Percentiles rank a stretch among this genome's conserved stretches.
Evolutionary conservation across 2,329 filamentous ascomycete species (phyloP).

Genomic region (Fusarium torulosum): DNA sequence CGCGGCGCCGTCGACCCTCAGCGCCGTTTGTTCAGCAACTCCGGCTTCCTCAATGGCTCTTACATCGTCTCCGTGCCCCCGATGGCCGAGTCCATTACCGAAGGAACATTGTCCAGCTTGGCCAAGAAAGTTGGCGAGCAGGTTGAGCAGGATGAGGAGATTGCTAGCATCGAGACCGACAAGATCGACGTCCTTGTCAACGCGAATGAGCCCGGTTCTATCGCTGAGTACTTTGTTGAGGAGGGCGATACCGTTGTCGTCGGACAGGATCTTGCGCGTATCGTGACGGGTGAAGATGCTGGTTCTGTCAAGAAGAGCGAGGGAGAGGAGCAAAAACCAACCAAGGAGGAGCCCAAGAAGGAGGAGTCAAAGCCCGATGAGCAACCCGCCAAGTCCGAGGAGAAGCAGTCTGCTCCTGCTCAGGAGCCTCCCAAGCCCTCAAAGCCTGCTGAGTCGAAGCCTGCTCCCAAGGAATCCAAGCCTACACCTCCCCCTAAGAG

Average conservation of each 20-base stretch:
- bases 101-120: constrained; percentile 48
- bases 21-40: constrained; percentile 42
- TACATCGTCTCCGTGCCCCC: constrained; percentile 48
- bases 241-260: constrained; percentile 52
- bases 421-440: constrained; percentile 30
- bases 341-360: constrained; percentile 38
- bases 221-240: constrained; percentile 49
- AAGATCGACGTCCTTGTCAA: constrained; percentile 52
- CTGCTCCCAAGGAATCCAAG: constrained; percentile 34
- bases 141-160: constrained; percentile 50
- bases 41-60: constrained; percentile 39
- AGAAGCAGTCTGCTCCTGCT: constrained; percentile 36
- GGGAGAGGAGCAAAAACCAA: constrained; percentile 34
- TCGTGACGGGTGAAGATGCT: constrained; percentile 47
- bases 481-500: constrained; percentile 20
- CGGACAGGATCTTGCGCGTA: constrained; percentile 49
- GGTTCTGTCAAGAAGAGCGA: constrained; percentile 35
- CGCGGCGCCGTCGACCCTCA: constrained; percentile 41
- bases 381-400: constrained; percentile 29
- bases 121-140: constrained; percentile 50
- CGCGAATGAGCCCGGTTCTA: constrained; percentile 44
- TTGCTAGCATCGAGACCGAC: constrained; percentile 53
- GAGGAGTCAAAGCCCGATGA: constrained; percentile 35
- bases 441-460: constrained; percentile 35
- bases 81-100: constrained; percentile 53